Evolutionary conservation across 192 early-diverging fungal species (phyloP).

Genomic region (Endogone sp.): DNA sequence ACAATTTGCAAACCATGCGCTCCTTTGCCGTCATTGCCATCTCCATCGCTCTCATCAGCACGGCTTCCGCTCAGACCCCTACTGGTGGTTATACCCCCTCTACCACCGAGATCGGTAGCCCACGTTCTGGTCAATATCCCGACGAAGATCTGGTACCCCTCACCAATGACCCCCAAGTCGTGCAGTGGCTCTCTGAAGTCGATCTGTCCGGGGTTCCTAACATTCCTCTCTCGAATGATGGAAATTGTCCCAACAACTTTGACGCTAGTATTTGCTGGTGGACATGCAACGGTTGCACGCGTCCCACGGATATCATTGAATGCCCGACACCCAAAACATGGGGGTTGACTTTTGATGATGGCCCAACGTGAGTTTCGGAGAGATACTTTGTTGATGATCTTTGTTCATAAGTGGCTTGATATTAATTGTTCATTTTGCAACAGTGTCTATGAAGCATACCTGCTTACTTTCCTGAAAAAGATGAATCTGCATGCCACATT

Average conservation of each 20-base stretch:
- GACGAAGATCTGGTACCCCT: not conserved
- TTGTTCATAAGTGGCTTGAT: too few relatives aligned
- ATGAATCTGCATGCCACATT: constrained; percentile 26
- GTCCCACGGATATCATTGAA: constrained; percentile 34
- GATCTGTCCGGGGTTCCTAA: constrained; percentile 18
- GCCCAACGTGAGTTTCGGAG: constrained; percentile 50
- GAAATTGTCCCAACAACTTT: not conserved
- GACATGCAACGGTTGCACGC: constrained; percentile 39
- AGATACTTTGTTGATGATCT: too few relatives aligned
- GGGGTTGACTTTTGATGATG: constrained; percentile 54
- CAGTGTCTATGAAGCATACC: constrained; percentile 35
- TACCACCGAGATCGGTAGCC: too few relatives aligned
- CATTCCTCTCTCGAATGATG: constrained; percentile 5
- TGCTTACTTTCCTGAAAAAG: constrained; percentile 39
- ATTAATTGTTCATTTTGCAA: too few relatives aligned
- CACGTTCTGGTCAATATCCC: not conserved
- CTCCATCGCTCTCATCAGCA: not conserved
- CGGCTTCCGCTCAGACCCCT: too few relatives aligned
- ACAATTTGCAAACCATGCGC: not conserved
- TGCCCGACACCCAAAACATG: constrained; percentile 40
- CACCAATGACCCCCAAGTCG: not conserved
- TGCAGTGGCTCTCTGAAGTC: constrained; percentile 20
- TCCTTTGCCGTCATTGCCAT: not conserved
- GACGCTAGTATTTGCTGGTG: constrained; percentile 34
- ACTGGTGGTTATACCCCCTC: not conserved